phyloP scores from a whole-genome alignment of 78 protist species.

The Salpingoeca rosetta region DNA sequence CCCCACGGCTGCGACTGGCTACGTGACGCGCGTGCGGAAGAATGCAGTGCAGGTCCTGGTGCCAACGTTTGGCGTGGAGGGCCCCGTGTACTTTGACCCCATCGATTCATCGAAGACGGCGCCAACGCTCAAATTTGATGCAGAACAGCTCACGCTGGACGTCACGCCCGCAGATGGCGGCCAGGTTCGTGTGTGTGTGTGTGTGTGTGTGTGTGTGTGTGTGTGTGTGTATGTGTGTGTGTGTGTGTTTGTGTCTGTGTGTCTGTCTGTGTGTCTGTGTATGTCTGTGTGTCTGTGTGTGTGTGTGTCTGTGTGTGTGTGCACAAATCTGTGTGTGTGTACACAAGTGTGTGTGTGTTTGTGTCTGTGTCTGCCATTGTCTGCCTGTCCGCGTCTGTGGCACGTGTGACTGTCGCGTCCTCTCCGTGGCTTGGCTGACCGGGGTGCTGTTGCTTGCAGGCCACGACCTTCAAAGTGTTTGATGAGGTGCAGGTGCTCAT shows the following conservation, averaged over 20 bases:
- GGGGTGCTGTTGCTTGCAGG: neutral
- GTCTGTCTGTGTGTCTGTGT: neutral
- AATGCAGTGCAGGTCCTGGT: slow-evolving; percentile 63
- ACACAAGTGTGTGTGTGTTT: too few relatives aligned
- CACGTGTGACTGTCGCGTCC: neutral
- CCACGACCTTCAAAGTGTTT: neutral
- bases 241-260: too few relatives aligned
- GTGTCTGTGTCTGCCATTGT: too few relatives aligned
- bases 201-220: neutral
- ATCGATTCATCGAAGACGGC: neutral
- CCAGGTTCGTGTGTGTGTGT: neutral
- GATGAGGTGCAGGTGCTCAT: slow-evolving; percentile 12
- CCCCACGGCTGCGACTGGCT: slow-evolving; percentile 27
- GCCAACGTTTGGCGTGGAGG: slow-evolving; percentile 40
- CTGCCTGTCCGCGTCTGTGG: neutral
- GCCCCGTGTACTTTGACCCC: neutral
- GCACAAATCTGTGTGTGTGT: too few relatives aligned
- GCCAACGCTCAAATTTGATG: neutral
- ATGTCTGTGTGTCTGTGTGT: too few relatives aligned
- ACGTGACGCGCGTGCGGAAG: slow-evolving; percentile 49
- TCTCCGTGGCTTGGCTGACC: neutral
- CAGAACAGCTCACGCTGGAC: neutral
- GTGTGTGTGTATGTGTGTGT: neutral
- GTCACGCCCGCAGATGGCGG: neutral
- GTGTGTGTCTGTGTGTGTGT: too few relatives aligned